phyloP scores from a whole-genome alignment of 2,329 filamentous ascomycete species.

The Pseudogymnoascus sp. region DNA sequence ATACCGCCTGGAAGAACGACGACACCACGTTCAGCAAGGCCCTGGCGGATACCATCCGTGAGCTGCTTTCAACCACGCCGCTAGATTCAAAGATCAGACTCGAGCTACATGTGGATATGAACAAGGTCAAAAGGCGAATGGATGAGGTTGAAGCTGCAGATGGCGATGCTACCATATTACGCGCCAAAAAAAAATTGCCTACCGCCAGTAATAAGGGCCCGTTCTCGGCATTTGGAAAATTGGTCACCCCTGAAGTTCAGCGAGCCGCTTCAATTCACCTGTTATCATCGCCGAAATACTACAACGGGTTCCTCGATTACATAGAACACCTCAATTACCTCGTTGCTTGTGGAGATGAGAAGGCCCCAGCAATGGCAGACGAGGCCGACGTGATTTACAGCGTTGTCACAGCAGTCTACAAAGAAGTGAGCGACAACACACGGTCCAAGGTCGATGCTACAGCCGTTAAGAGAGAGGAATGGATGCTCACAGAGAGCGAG shows the following conservation, averaged over 20 bases:
- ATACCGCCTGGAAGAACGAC: conserved; percentile 1
- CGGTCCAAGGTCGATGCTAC: not conserved
- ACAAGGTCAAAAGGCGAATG: not conserved
- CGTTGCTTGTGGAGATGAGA: not conserved
- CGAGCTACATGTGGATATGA: conserved; percentile 4
- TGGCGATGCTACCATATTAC: not conserved
- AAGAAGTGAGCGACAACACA: not conserved
- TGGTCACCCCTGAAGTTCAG: not conserved
- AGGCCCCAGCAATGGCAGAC: not conserved
- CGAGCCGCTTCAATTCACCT: not conserved
- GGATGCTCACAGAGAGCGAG: not conserved
- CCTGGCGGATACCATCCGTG: not conserved
- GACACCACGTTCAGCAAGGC: not conserved
- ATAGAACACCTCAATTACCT: not conserved
- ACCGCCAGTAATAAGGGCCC: not conserved
- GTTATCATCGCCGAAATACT: not conserved
- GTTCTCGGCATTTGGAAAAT: not conserved
- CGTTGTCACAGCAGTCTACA: not conserved
- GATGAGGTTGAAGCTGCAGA: not conserved
- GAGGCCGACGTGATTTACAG: not conserved
- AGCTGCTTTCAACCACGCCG: not conserved
- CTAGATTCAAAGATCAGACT: not conserved
- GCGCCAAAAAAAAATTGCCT: not conserved
- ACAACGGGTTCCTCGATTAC: conserved; percentile 3
- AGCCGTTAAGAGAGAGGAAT: not conserved